phyloP scores from a whole-genome alignment of 257 asterid species.

The Solanum appendiculatum region DNA sequence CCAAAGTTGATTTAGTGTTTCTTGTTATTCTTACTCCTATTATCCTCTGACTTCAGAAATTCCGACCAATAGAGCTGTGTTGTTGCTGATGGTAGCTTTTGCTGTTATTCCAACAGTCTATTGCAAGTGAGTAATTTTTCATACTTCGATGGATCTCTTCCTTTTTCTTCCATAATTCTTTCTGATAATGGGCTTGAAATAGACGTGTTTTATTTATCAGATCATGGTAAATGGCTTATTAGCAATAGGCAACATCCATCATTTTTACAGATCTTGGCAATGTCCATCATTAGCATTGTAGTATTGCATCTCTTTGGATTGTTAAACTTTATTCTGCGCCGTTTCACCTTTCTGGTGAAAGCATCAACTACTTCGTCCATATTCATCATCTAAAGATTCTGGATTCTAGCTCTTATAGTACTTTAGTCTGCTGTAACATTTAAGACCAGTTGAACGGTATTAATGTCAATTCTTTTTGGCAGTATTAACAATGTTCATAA shows the following conservation, averaged over 20 bases:
- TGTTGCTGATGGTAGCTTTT: slow-evolving; percentile 60
- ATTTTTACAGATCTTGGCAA: background rate
- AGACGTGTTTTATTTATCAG: background rate
- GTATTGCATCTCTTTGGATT: background rate
- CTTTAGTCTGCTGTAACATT: slow-evolving; percentile 5
- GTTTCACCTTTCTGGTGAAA: background rate
- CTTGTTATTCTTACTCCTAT: background rate
- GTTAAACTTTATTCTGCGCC: background rate
- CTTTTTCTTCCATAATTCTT: background rate
- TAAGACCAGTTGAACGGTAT: background rate
- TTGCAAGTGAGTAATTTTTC: slow-evolving; percentile 54
- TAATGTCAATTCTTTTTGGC: slow-evolving; percentile 20
- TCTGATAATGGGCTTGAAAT: background rate
- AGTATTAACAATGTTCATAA: slow-evolving; percentile 58
- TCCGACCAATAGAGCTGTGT: slow-evolving; percentile 45
- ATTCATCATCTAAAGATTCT: background rate
- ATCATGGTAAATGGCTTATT: background rate
- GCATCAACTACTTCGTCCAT: background rate
- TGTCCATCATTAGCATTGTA: background rate
- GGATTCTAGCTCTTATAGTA: background rate
- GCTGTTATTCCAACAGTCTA: slow-evolving; percentile 81
- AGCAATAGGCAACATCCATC: background rate
- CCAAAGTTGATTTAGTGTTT: background rate
- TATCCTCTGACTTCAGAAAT: slow-evolving; percentile 38
- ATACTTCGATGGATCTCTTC: background rate